Evolutionary conservation across 1,139 yeast genomes (phyloP), one percentile per base, ranked within the genome.

Genomic region (Pichia sp.): DNA sequence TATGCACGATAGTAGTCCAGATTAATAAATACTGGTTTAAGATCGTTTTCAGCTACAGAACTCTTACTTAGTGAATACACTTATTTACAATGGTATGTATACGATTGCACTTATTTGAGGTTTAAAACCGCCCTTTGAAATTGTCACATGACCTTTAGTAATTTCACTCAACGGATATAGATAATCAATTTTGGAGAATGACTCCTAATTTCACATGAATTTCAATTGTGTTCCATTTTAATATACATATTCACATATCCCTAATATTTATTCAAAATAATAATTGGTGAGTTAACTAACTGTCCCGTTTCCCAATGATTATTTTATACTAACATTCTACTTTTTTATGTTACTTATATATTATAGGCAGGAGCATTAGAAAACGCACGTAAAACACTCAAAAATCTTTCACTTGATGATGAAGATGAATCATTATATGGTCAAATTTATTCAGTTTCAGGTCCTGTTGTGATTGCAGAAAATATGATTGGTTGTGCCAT

Each of bases 401-500:
- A 87, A 72, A 88, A 91, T 68, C 83, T 90, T 65, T 83, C 93
- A 39, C 73, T 91, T 60, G 57, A 58, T 39, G 96, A 87, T 66
- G 76, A 74, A 48, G 77, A 74, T 44, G 96, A 89, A 71, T 77
- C 85, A 52, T 88, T 85, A 61, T 88, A 87, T 71, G 96, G 96
- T 58, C 83, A 78, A 62, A 87, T 93, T 65, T 90, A 83, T 74
- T 88, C 97, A 27, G 97, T 93, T 51, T 90, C 98, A 27, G 98
- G 98, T 64, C 98, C 99, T 19, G 99, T 93, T 65, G 87, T 93
- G 51, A 84, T 95, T 50, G 99, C 99, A 47, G 99, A 93, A 73
- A 87, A 93, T 74, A 89, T 93, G 97, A 86, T 89, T 73, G 99
- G 99, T 59, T 88, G 97, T 80, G 96, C 98, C 65, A 93, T 93